Evolutionary conservation across 2,329 filamentous ascomycete genomes (phyloP).

Genomic region (Xylaria sp.): DNA sequence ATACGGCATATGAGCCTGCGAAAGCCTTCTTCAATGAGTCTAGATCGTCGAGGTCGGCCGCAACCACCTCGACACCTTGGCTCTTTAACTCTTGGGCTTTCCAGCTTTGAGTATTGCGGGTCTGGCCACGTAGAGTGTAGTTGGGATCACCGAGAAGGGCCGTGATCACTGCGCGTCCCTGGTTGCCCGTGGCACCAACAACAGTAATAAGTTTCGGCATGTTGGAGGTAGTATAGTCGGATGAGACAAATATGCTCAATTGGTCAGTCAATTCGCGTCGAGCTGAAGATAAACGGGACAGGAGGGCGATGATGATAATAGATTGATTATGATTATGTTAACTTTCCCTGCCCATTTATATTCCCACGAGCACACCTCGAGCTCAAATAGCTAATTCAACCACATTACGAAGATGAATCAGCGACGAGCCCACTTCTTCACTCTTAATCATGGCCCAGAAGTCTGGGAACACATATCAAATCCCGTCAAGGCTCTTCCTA

Average conservation of each 20-base stretch:
- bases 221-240: neutral
- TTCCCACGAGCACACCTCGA: neutral
- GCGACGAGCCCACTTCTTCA: neutral
- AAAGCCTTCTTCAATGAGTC: slow-evolving; percentile 19
- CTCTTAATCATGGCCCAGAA: neutral
- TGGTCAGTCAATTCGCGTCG: neutral
- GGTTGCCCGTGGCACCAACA: slow-evolving; percentile 22
- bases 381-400: neutral
- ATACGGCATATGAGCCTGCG: slow-evolving; percentile 22
- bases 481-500: neutral
- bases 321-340: neutral
- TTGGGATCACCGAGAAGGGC: slow-evolving; percentile 15
- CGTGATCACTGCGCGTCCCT: slow-evolving; percentile 17
- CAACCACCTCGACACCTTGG: slow-evolving; percentile 15
- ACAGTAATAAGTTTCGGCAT: slow-evolving; percentile 26
- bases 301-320: neutral
- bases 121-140: slow-evolving; percentile 20
- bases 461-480: neutral
- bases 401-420: neutral
- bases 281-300: neutral
- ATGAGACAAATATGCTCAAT: neutral
- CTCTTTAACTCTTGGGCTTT: slow-evolving; percentile 4
- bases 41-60: slow-evolving; percentile 2
- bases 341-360: neutral
- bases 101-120: slow-evolving; percentile 10